Base-by-base conservation (phyloP, 2,329 filamentous ascomycete genomes). In the Colletotrichum sp. region DNA sequence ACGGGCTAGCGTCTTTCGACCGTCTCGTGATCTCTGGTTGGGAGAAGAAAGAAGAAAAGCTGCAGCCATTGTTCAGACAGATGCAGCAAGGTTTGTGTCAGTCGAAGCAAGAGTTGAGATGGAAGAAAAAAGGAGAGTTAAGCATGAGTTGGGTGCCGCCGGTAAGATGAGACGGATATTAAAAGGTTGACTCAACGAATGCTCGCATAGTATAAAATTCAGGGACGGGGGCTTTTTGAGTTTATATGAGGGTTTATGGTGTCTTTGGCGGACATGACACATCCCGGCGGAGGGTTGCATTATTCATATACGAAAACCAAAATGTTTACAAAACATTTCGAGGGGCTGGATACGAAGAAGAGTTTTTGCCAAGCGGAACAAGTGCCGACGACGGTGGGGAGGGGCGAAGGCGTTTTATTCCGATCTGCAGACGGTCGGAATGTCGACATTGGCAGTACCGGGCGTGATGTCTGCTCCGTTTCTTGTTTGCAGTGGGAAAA, bases 371-470 rank as follows among this genome's bases (percentile, higher is more conserved):
- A 74, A 74, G 67, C 30, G 34, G 38, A 24, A 52, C 18, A 75
- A 57, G 38, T 72, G 64, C 69, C 69, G 73, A 72, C 69, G 73
- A 64, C 8, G 58, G 58, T 13, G 55, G n/a, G 38, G 61, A 38
- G 34, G 26, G 55, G 72, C 30, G 63, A 63, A n/a, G 30, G 64
- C 43, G 43, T 48, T 64, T 67, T 65, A 73, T 73, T 73, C 58
- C 70, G 64, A 75, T 75, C 73, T 64, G 73, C 73, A 48, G 68
- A 21, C 67, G 36, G 28, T 28, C 32, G 63, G 48, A 57, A 32
- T 61, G 18, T 34, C 3, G 58, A 61, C 28, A 34, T 12, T 61
- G 24, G 18, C 15, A 28, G 26, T 26, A 28, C 58, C 58, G 58
- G 58, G 32, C 24, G 38, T 38, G 57, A 16, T 52, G 21, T 55